These are phyloP conservation scores for Colletotrichum tropicicola DNA, from an alignment of 2,329 filamentous ascomycete species.

Conservation along the genomic window DNA sequence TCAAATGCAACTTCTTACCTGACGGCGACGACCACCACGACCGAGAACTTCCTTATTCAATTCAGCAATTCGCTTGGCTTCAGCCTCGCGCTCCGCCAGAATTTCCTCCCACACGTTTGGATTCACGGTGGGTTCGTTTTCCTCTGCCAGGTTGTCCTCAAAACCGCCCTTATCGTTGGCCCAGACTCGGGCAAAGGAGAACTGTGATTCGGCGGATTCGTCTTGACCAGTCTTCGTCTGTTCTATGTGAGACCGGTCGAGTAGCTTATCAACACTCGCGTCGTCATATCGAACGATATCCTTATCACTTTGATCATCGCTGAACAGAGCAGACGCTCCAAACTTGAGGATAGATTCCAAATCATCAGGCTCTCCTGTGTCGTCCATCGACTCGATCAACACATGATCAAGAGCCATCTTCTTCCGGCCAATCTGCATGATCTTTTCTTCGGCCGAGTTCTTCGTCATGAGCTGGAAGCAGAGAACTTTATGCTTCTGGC, in stretches of 20 bases:
- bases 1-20: constrained; percentile 46
- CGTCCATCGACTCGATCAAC: constrained; percentile 91
- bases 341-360: constrained; percentile 88
- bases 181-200: constrained; percentile 93
- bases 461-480: constrained; percentile 96
- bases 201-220: constrained; percentile 77
- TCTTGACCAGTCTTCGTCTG: constrained; percentile 73
- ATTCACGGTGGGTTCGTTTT: constrained; percentile 63
- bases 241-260: constrained; percentile 88
- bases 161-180: constrained; percentile 79
- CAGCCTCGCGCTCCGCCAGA: constrained; percentile 60
- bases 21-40: constrained; percentile 80
- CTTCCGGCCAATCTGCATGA: constrained; percentile 93
- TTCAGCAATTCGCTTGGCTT: constrained; percentile 77
- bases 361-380: constrained; percentile 82
- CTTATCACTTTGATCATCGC: constrained; percentile 70
- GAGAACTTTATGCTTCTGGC: constrained; percentile 93
- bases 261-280: constrained; percentile 83
- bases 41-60: constrained; percentile 80
- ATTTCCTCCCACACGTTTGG: constrained; percentile 90
- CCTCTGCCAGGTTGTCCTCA: constrained; percentile 66
- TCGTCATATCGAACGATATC: constrained; percentile 84
- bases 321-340: constrained; percentile 87
- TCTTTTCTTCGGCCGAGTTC: constrained; percentile 90
- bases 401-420: constrained; percentile 97